phyloP scores from a whole-genome alignment of 352 stramenopile genomes.

The Globisporangium apiculatum region DNA sequence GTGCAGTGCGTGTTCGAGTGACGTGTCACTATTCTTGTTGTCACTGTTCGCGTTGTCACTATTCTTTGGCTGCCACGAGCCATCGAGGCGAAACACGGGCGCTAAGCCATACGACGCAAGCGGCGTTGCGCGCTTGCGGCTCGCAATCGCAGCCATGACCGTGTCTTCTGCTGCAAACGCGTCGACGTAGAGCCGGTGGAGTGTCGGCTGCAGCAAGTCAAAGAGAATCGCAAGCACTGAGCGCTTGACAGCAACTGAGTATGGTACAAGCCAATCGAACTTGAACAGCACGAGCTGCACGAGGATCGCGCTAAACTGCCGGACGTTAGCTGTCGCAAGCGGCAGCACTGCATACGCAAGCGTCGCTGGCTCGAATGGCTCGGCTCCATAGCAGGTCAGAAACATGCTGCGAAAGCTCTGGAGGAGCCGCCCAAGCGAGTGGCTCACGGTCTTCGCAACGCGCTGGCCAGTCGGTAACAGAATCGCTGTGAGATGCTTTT shows the following conservation, averaged over 20 bases:
- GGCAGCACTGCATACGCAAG: constrained; percentile 23
- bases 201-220: constrained; percentile 47
- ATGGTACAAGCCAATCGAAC: constrained; percentile 4
- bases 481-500: constrained; percentile 34
- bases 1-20: constrained; percentile 19
- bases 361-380: constrained; percentile 11
- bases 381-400: constrained; percentile 26
- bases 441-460: constrained; percentile 30
- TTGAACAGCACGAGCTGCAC: constrained; percentile 53
- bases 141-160: constrained; percentile 24
- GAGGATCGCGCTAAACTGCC: constrained; percentile 42
- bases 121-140: constrained; percentile 17
- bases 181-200: constrained; percentile 46
- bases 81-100: constrained; percentile 46
- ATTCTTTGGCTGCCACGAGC: constrained; percentile 16
- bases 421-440: constrained; percentile 43
- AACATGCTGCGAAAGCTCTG: constrained; percentile 50
- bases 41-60: too few relatives aligned
- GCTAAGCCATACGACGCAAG: constrained; percentile 36
- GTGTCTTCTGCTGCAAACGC: constrained; percentile 45
- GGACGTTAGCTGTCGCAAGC: constrained; percentile 39
- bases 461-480: constrained; percentile 30
- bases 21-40: not conserved
- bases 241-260: constrained; percentile 31
- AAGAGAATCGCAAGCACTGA: constrained; percentile 53